Evolutionary conservation across 179 eudicot genomes (phyloP), one percentile per base, ranked within the genome.

Genomic region (Silene vulgaris): DNA sequence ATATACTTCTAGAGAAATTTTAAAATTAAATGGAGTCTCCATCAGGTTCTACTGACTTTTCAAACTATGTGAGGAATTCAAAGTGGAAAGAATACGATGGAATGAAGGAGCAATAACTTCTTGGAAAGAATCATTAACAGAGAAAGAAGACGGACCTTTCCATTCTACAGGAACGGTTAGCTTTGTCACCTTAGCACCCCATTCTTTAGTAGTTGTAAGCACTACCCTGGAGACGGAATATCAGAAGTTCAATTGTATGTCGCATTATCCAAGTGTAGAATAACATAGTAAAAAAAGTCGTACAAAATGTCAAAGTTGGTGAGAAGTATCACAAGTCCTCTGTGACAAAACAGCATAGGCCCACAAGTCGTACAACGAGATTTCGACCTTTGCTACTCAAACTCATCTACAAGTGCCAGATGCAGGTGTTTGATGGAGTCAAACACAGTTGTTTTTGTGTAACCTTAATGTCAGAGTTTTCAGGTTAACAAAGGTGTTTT

Each of bases 111-210:
- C 59, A 54, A 12, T 50, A 50, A 54, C 59, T 54, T 54, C 17
- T 54, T 54, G 59, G 59, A 54, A 54, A 0, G 17, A 54, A n/a
- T 54, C 17, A 54, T 13, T 54, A 64, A 50, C 11, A 5, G 35
- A 20, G 20, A 50, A 32, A 48, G n/a, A 67, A 83, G 63, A 64
- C 48, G 71, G 68, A 91, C 98, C 98, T 95, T 95, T 95, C 99
- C 99, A 95, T 81, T 95, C 99, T 74, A 85, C 89, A 26, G 97
- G 93, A 81, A 95, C 99, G 68, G 84, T 87, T 71, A 92, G 86
- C 85, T 89, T 90, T 63, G 99, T 89, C 83, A 88, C 87, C 89
- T 88, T 84, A 35, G 85, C 89, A 54, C 99, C 97, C 99, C 96
- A 92, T 82, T 95, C 85, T 43, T 79, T 80, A 67, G 97, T 87